Evolutionary conservation across 331 rosid genomes (phyloP), one percentile per base, ranked within the genome.

Genomic region (Rhamnella rubrinervis): DNA sequence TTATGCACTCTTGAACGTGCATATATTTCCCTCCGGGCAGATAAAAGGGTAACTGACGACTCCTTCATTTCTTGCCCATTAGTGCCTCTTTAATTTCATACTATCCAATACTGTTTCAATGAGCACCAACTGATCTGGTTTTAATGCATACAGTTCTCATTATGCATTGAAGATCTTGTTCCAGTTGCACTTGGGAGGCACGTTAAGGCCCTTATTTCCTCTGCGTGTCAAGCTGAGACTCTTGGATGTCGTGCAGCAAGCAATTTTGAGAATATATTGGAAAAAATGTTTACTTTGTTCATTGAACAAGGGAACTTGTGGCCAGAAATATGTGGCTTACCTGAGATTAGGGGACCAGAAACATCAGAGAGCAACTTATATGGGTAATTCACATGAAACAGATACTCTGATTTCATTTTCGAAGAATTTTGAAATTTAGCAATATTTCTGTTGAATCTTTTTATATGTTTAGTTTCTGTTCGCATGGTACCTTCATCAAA

Each of bases 111-210:
- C 49, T 11, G 49, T 44, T 44, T 44, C 4, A 15, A 11, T 8
- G 15, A 44, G 52, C 49, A 64, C 63, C 56, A 51, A 82, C 76
- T 61, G 28, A 78, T 72, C 52, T 82, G 61, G 16, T 31, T 59
- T 55, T 67, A 59, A 8, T 57, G 71, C 66, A 70, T 76, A 76
- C 95, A 93, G 98, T 93, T 93, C 76, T 87, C 98, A 62, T 81
- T 93, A 70, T 93, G 98, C 78, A 78, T 91, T 79, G 98, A 93
- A 87, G 98, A 93, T 91, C 85, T 93, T 80, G 96, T 93, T 64
- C 98, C 98, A 9, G 91, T 88, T 68, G 96, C 97, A 72, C 88
- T 91, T 20, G 98, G 96, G 70, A 85, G 90, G 79, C 84, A 90
- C 44, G 67, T 91, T 60, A 88, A 88, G 77, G 92, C 88, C 68